Base-by-base conservation (phyloP, 2,329 filamentous ascomycete genomes). In the Beauveria sp. region DNA sequence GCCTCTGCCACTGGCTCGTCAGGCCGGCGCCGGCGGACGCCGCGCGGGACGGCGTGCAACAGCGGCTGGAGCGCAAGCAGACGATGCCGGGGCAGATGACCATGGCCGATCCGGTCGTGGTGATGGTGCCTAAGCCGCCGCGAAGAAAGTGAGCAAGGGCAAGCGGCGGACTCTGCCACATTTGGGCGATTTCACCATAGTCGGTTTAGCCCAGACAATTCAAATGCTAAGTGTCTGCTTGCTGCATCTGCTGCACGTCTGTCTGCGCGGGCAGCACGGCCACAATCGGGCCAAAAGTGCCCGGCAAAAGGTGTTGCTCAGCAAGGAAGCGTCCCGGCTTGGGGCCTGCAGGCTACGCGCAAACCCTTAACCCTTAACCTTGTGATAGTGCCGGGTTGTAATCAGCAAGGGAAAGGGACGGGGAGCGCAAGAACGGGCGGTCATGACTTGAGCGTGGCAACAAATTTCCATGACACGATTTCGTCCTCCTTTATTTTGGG, bases 1-100 rank as follows among this genome's bases (percentile, higher is more conserved):
- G 77, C 5, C 68, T 82, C 38, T 71, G 71, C 26, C 75, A 81
- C 64, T 82, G 80, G 80, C 67, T 67, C 18, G 57, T 72, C 20
- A 69, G 70, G 47, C 56, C 67, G 18, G 67, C 69, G 45, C 20
- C 52, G 30, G 16, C 24, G 1, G 57, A 43, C 49, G 40, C 24
- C 52, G 20, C 58, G 43, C n/a, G 54, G 34, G 61, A 43, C 24
- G 42, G 49, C 28, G 66, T 65, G 60, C 53, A 49, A 2, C 66
- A 64, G 58, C 64, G 67, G 22, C 50, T 66, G 26, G 65, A 66
- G 50, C 20, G 67, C 28, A 69, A 63, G 62, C 52, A 59, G 28
- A 50, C 22, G 58, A 40, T 60, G 12, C 58, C 58, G 3, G 58
- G 58, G 28, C 58, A 54, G 22, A 60, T 60, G 58, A 18, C 26